Evolutionary conservation across 495 filamentous ascomycete species (phyloP), one percentile per base, ranked within the genome.

Genomic region (Penicillium macrosclerotiorum): DNA sequence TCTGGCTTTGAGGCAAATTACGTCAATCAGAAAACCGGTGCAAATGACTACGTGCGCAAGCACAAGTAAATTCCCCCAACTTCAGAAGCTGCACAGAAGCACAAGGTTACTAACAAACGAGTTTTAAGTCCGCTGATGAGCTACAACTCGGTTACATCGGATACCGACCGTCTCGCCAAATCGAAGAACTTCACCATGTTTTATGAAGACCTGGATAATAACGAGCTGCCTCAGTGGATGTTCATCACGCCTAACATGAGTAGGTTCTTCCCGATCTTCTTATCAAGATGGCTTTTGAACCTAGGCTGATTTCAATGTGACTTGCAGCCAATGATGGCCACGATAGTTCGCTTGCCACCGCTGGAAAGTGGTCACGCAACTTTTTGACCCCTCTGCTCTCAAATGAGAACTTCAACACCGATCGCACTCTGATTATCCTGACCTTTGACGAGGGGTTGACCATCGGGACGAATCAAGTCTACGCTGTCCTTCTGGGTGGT

Each of bases 181-280:
- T 40, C 37, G 14, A 48, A 48, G 27, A 48, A 48, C 37, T 48
- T 40, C 45, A 48, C 45, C 20, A 41, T 40, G 29, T 48, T 48
- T 17, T 34, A 48, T 25, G 37, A 40, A 41, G 45, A 48, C 37
- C 37, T 48, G 29, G 35, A 34, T 17, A 48, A 48, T 29, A 48
- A 48, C 20, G 18, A 40, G 37, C 37, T 48, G 16, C 45, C 45
- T 26, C 45, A 48, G 26, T 48, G 45, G 45, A 41, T 41, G 36
- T 47, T 47, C 29, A 43, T 43, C 30, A 43, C 41, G 2, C 41
- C 41, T 5, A 43, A 43, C 20, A 34, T 44, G 30, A 48, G 43
- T 46, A 46, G 16, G 34, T 24, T 1, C 8, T 31, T 41, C 16
- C 8, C 20, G 4, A 8, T 41, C 25, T 16, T 22, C 26, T 16